These are phyloP conservation scores for Aspergillus neotritici DNA, from an alignment of 2,329 filamentous ascomycete genomes.

Conservation along the genomic window DNA sequence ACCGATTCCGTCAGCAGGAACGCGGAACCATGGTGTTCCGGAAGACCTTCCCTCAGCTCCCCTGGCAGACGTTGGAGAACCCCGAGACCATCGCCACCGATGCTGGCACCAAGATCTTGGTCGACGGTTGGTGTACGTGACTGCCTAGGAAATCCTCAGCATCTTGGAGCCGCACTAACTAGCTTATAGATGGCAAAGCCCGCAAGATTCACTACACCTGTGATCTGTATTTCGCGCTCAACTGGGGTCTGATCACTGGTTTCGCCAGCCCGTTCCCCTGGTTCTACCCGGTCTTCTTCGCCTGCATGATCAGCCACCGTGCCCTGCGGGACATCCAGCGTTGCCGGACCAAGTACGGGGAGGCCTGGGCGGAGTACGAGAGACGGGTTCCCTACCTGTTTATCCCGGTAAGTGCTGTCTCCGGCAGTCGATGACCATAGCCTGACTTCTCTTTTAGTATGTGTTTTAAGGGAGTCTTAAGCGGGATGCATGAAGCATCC, in stretches of 20 bases:
- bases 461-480: slow-evolving; percentile 23
- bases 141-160: neutral
- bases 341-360: slow-evolving; percentile 72
- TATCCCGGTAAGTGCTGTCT: slow-evolving; percentile 56
- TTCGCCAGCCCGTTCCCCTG: slow-evolving; percentile 78
- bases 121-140: slow-evolving; percentile 73
- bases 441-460: slow-evolving; percentile 20
- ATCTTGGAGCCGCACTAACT: slow-evolving; percentile 13
- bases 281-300: slow-evolving; percentile 83
- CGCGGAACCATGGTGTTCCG: slow-evolving; percentile 63
- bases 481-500: neutral
- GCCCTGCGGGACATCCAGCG: slow-evolving; percentile 68
- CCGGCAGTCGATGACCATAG: neutral
- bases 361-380: slow-evolving; percentile 77
- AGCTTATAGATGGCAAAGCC: slow-evolving; percentile 56
- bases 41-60: slow-evolving; percentile 83
- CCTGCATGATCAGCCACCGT: slow-evolving; percentile 72
- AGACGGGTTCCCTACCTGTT: slow-evolving; percentile 75
- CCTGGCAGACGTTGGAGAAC: slow-evolving; percentile 77
- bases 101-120: slow-evolving; percentile 69
- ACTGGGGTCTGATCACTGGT: slow-evolving; percentile 75
- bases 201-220: slow-evolving; percentile 78
- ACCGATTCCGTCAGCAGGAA: slow-evolving; percentile 77
- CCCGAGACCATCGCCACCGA: slow-evolving; percentile 70
- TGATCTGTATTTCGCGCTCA: slow-evolving; percentile 70